phyloP scores from a whole-genome alignment of 2,329 filamentous ascomycete genomes.

The Atkinsonella texensis region DNA sequence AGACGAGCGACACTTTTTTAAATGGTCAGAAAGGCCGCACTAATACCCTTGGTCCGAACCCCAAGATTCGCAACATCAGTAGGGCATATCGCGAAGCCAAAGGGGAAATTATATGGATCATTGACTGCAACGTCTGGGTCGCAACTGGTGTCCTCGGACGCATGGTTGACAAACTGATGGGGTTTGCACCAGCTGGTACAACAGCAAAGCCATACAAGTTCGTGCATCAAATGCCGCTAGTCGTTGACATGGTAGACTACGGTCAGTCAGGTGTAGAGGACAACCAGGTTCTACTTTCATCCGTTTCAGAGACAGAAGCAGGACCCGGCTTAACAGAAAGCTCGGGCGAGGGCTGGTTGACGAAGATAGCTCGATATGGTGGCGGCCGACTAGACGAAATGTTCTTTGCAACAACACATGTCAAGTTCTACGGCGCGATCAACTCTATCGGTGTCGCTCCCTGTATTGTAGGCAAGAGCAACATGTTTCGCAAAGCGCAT shows the following conservation, averaged over 20 bases:
- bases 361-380: constrained; percentile 30
- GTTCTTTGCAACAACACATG: constrained; percentile 87
- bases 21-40: constrained; percentile 37
- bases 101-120: constrained; percentile 82
- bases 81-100: constrained; percentile 80
- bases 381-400: constrained; percentile 86
- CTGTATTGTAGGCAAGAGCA: constrained; percentile 92
- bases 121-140: constrained; percentile 96
- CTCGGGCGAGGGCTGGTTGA: constrained; percentile 11
- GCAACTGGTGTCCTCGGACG: constrained; percentile 64
- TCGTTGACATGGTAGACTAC: constrained; percentile 54
- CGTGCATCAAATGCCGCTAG: constrained; percentile 84
- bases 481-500: constrained; percentile 93
- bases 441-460: constrained; percentile 85
- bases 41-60: constrained; percentile 73
- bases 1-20: constrained; percentile 67
- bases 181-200: constrained; percentile 39
- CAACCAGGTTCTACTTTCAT: constrained; percentile 20
- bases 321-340: not conserved
- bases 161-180: constrained; percentile 81
- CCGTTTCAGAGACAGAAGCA: constrained; percentile 18
- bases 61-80: constrained; percentile 97
- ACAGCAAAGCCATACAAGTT: constrained; percentile 63
- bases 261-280: constrained; percentile 10
- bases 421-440: constrained; percentile 97